These are phyloP conservation scores for Solanum chiquidenum DNA, from an alignment of 257 asterid genomes.

Conservation along the genomic window DNA sequence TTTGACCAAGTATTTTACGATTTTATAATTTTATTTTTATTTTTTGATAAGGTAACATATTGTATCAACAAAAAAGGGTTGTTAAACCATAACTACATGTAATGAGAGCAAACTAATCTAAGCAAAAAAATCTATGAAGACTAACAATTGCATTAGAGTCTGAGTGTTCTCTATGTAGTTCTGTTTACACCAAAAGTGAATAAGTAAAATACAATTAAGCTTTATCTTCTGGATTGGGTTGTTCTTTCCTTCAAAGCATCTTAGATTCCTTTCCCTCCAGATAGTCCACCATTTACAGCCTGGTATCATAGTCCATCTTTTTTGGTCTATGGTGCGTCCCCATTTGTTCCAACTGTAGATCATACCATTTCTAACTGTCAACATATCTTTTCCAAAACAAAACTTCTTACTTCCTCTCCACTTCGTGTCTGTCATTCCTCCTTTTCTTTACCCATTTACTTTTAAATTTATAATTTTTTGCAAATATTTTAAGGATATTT, in stretches of 20 bases:
- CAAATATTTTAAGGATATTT: background rate
- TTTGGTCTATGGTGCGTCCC: background rate
- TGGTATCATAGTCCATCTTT: background rate
- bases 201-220: background rate
- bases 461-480: background rate
- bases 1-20: background rate
- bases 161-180: background rate
- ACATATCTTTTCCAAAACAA: background rate
- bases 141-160: background rate
- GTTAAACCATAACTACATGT: background rate
- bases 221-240: background rate
- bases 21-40: background rate
- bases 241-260: background rate
- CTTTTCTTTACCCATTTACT: background rate
- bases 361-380: background rate
- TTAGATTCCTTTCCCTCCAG: background rate
- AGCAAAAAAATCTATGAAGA: background rate
- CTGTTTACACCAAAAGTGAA: background rate
- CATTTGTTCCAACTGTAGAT: background rate
- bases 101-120: background rate
- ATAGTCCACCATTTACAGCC: background rate
- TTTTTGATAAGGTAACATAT: background rate
- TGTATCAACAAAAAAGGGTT: background rate
- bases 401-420: background rate
- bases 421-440: background rate